phyloP scores from a whole-genome alignment of 2,329 filamentous ascomycete genomes.

The Clonostachys sp. region DNA sequence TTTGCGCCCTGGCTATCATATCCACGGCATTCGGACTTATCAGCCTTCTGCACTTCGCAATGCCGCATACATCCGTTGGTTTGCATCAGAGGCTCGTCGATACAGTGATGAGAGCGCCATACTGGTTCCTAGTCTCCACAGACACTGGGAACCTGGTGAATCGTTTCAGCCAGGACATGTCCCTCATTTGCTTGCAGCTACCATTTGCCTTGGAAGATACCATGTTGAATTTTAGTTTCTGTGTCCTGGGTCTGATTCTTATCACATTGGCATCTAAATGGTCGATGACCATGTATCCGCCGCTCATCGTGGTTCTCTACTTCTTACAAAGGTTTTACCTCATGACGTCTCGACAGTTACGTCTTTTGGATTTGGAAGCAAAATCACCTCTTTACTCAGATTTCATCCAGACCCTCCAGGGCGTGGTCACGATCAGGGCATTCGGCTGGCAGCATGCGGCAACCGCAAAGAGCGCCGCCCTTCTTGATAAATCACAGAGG shows the following conservation, averaged over 20 bases:
- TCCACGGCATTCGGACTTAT: no score
- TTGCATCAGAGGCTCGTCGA: background rate
- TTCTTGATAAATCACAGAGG: slow-evolving; percentile 47
- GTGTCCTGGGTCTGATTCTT: slow-evolving; percentile 11
- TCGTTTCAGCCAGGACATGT: slow-evolving; percentile 39
- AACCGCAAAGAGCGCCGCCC: slow-evolving; percentile 33
- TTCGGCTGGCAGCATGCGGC: slow-evolving; percentile 45
- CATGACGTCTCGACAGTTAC: slow-evolving; percentile 54
- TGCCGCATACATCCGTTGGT: no score
- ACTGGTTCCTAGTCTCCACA: slow-evolving; percentile 33
- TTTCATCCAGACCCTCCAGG: slow-evolving; percentile 49
- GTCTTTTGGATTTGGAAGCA: slow-evolving; percentile 56
- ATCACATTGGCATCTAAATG: slow-evolving; percentile 13
- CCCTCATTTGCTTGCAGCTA: slow-evolving; percentile 31
- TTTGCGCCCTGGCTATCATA: no score
- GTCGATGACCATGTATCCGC: slow-evolving; percentile 32
- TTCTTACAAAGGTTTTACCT: slow-evolving; percentile 53
- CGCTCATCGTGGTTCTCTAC: slow-evolving; percentile 39
- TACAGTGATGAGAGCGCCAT: slow-evolving; percentile 28
- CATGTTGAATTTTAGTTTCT: background rate
- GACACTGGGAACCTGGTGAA: slow-evolving; percentile 36
- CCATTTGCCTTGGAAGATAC: slow-evolving; percentile 20
- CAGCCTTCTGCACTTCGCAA: no score
- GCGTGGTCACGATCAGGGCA: slow-evolving; percentile 48
- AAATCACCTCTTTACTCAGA: slow-evolving; percentile 54